Evolutionary conservation across 495 filamentous ascomycete species (phyloP).

Genomic region (Amniculicola lignicola): DNA sequence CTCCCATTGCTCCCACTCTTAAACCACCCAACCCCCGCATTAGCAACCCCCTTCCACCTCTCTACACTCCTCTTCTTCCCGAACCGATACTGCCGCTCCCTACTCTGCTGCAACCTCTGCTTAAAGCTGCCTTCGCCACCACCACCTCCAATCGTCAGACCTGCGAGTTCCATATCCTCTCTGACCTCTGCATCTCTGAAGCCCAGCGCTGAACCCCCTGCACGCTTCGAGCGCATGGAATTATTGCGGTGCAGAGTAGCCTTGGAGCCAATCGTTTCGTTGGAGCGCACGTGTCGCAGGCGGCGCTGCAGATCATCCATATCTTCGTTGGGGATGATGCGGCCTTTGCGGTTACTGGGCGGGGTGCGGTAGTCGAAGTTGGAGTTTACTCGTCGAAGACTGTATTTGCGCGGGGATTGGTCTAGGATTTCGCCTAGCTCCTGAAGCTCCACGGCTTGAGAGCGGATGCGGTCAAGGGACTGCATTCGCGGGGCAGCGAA

Average conservation of each 20-base stretch:
- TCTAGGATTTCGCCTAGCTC: conserved; percentile 38
- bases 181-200: conserved; percentile 33
- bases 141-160: conserved; percentile 9
- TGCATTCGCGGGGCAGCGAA: conserved; percentile 44
- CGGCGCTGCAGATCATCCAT: conserved; percentile 21
- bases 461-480: conserved; percentile 40
- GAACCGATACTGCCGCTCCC: conserved; percentile 23
- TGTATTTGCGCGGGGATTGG: conserved; percentile 37
- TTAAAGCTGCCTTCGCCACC: conserved; percentile 17
- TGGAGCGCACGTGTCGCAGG: conserved; percentile 24
- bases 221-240: conserved; percentile 20
- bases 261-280: conserved; percentile 28
- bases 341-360: conserved; percentile 36
- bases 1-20: too few relatives aligned
- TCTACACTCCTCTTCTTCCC: conserved; percentile 29
- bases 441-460: conserved; percentile 35
- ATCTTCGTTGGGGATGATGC: conserved; percentile 29
- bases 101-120: conserved; percentile 21
- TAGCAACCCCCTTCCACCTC: conserved; percentile 28
- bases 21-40: conserved; percentile 26
- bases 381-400: conserved; percentile 16
- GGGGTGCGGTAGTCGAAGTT: conserved; percentile 37
- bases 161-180: conserved; percentile 31
- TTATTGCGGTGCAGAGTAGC: conserved; percentile 9
- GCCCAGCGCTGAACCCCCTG: conserved; percentile 18